Percentiles rank a stretch among this genome's conserved stretches.
phyloP scores from a whole-genome alignment of 176 grass and related monocot genomes.

The Eragrostis nindensis region DNA sequence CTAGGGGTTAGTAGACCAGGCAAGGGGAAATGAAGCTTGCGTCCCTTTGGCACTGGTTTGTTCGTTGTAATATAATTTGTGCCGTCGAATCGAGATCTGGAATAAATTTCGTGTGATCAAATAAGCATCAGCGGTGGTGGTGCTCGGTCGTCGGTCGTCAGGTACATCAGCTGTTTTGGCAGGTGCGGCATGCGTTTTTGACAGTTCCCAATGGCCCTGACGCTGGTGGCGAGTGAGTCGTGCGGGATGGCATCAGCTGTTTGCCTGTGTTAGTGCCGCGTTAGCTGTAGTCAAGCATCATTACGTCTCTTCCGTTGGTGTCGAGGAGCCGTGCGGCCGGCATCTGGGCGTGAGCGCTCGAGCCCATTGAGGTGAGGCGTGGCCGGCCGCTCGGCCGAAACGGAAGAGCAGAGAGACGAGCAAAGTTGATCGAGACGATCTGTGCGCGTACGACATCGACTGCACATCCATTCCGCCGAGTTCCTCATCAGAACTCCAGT shows the following conservation, averaged over 20 bases:
- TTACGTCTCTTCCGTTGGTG: neutral
- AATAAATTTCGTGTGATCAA: constrained; percentile 34
- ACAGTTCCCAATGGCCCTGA: neutral
- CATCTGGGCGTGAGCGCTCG: neutral
- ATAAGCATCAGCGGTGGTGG: constrained; percentile 5
- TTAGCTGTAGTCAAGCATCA: no score
- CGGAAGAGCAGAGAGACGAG: no score
- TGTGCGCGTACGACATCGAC: no score
- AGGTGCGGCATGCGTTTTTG: neutral
- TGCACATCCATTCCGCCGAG: neutral
- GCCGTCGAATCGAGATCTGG: neutral
- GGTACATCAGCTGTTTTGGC: neutral
- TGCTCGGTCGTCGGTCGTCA: neutral
- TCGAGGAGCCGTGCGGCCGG: no score
- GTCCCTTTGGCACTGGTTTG: neutral
- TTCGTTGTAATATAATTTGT: constrained; percentile 36
- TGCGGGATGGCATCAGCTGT: neutral
- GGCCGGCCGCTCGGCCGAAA: no score
- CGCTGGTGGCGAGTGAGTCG: neutral
- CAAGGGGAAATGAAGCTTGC: neutral
- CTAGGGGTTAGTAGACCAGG: constrained; percentile 16
- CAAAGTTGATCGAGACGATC: no score
- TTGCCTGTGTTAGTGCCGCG: neutral
- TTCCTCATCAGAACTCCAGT: neutral
- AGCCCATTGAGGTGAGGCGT: neutral